Evolutionary conservation across 495 filamentous ascomycete species (phyloP).

Genomic region (Penicillium angulare): DNA sequence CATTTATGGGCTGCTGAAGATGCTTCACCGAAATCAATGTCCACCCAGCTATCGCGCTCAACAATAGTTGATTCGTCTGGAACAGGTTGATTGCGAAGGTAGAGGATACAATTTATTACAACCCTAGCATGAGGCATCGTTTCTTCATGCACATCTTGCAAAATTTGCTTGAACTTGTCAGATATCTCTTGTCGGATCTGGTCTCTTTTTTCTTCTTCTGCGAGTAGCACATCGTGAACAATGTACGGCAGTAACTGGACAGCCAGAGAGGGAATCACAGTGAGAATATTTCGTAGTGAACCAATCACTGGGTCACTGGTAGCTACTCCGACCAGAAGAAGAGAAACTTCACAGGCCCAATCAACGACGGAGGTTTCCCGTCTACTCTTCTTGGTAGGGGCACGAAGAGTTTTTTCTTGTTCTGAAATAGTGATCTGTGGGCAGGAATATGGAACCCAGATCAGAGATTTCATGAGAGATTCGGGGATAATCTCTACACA

Average conservation of each 20-base stretch:
- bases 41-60: slow-evolving; percentile 81
- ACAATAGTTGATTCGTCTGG: slow-evolving; percentile 71
- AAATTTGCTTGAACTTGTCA: slow-evolving; percentile 36
- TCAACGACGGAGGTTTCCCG: slow-evolving; percentile 24
- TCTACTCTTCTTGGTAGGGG: slow-evolving; percentile 7
- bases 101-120: slow-evolving; percentile 79
- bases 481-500: slow-evolving; percentile 45
- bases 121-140: slow-evolving; percentile 53
- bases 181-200: slow-evolving; percentile 41
- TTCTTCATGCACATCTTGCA: slow-evolving; percentile 28
- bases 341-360: slow-evolving; percentile 66
- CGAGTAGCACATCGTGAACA: slow-evolving; percentile 70
- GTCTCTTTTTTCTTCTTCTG: slow-evolving; percentile 38
- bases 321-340: slow-evolving; percentile 59
- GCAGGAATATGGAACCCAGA: slow-evolving; percentile 45
- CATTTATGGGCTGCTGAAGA: slow-evolving; percentile 77
- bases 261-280: slow-evolving; percentile 63
- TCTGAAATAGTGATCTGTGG: slow-evolving; percentile 23
- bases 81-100: slow-evolving; percentile 78
- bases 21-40: slow-evolving; percentile 70
- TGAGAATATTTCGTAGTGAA: slow-evolving; percentile 60
- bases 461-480: slow-evolving; percentile 40
- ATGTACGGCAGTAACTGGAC: slow-evolving; percentile 73
- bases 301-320: slow-evolving; percentile 63
- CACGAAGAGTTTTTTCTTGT: slow-evolving; percentile 14